A percentile compares a stretch with the other conserved stretches of the same genome.
phyloP scores from a whole-genome alignment of 208 protist species.

The Naegleria fowleri region DNA sequence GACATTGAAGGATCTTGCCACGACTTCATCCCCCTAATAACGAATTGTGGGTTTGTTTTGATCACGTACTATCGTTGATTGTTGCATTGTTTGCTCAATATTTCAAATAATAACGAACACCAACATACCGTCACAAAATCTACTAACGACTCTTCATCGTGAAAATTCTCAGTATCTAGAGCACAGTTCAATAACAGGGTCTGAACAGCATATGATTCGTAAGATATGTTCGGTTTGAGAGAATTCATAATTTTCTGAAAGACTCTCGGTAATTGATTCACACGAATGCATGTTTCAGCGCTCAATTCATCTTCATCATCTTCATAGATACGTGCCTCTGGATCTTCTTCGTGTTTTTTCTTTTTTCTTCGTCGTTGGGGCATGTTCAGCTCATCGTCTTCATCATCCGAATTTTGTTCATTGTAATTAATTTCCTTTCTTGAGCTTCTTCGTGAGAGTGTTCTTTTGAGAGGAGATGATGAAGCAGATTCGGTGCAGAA shows the following conservation, averaged over 20 bases:
- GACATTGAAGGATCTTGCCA: neutral
- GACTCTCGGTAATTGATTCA: neutral
- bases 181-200: neutral
- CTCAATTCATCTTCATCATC: neutral
- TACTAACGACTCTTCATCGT: neutral
- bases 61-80: neutral
- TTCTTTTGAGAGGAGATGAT: neutral
- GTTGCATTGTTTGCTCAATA: neutral
- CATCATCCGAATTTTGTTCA: neutral
- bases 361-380: neutral
- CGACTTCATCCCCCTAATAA: neutral
- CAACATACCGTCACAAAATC: neutral
- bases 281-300: neutral
- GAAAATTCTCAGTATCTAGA: neutral
- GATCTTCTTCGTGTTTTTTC: neutral
- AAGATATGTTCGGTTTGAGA: neutral
- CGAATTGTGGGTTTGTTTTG: neutral
- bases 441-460: neutral
- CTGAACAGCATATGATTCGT: neutral
- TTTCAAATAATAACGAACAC: neutral
- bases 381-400: neutral
- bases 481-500: too few species aligned
- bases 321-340: neutral
- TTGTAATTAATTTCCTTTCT: conserved; percentile 11
- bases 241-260: neutral